Conservation (phyloP, 2,329 filamentous ascomycete genomes). For the Epichloe sp. region DNA sequence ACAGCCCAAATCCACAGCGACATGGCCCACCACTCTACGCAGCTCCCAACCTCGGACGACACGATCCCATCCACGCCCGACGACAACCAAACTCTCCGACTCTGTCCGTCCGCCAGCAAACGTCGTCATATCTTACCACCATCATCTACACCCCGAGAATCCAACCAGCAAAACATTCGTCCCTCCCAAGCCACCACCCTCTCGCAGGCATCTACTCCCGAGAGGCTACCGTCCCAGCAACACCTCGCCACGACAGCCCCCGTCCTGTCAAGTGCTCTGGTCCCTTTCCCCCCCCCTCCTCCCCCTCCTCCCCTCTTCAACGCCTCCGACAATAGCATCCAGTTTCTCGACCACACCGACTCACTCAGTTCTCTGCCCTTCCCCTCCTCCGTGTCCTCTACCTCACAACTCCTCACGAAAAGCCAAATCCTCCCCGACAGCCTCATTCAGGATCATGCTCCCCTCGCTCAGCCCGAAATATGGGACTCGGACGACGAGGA, state of each 20-base stretch:
- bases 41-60: conserved; percentile 15
- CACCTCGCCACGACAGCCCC: not conserved
- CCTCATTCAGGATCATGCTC: conserved; percentile 23
- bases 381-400: conserved; percentile 9
- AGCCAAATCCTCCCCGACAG: conserved; percentile 41
- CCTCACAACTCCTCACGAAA: conserved; percentile 35
- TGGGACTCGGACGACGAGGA: conserved; percentile 25
- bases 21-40: conserved; percentile 25
- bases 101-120: not conserved
- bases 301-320: conserved; percentile 8
- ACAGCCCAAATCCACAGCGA: conserved; percentile 37
- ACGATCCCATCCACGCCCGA: conserved; percentile 21
- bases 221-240: conserved; percentile 9
- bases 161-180: conserved; percentile 5
- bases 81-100: conserved; percentile 5
- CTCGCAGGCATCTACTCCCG: conserved; percentile 22
- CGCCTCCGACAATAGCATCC: conserved; percentile 13
- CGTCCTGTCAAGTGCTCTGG: not conserved
- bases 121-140: conserved; percentile 1
- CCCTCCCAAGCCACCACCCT: conserved; percentile 25
- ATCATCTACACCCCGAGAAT: conserved; percentile 4
- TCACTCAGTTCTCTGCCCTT: conserved; percentile 7
- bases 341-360: conserved; percentile 14
- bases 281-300: not conserved
- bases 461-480: conserved; percentile 18